A percentile compares a stretch with the other conserved stretches of the same genome.
These are phyloP conservation scores for Lactarius hengduanensis DNA, from an alignment of 768 basidiomycete genomes.

Conservation along the genomic window DNA sequence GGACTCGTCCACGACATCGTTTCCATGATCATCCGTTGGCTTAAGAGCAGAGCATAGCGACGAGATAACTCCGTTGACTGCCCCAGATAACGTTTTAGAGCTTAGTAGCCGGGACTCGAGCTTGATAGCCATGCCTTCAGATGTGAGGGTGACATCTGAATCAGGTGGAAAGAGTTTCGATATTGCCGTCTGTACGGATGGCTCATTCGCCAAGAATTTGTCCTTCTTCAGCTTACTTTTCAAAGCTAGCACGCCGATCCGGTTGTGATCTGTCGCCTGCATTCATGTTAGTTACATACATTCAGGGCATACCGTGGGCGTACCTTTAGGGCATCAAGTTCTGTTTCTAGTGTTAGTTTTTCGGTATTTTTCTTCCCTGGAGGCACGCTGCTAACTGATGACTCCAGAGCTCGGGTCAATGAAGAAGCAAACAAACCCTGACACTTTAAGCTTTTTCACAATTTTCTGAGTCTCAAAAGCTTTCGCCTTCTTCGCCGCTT, in stretches of 20 bases:
- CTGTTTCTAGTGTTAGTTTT: slow-evolving; percentile 52
- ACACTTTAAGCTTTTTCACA: slow-evolving; percentile 75
- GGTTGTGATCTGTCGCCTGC: slow-evolving; percentile 58
- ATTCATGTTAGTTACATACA: slow-evolving; percentile 9
- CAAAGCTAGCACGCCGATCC: slow-evolving; percentile 63
- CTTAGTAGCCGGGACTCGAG: slow-evolving; percentile 73
- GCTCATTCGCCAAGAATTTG: slow-evolving; percentile 45
- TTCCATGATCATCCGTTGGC: slow-evolving; percentile 26
- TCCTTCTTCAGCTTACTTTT: slow-evolving; percentile 74
- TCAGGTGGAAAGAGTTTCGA: slow-evolving; percentile 32
- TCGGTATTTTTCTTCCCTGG: slow-evolving; percentile 39
- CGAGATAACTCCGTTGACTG: slow-evolving; percentile 51
- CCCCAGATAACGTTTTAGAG: slow-evolving; percentile 67
- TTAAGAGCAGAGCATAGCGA: slow-evolving; percentile 47
- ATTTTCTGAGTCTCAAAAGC: slow-evolving; percentile 77
- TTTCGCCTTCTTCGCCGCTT: slow-evolving; percentile 78
- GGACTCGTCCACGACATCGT: neutral
- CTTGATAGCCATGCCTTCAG: slow-evolving; percentile 52
- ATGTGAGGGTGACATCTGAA: slow-evolving; percentile 12
- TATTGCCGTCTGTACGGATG: slow-evolving; percentile 40
- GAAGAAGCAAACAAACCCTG: slow-evolving; percentile 49
- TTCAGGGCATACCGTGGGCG: slow-evolving; percentile 17
- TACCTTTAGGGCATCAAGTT: slow-evolving; percentile 69
- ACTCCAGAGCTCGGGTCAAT: neutral
- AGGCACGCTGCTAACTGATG: slow-evolving; percentile 35